Evolutionary conservation across 2,329 filamentous ascomycete species (phyloP), one percentile per base, ranked within the genome.

Genomic region (Aspergillus fijiensis): DNA sequence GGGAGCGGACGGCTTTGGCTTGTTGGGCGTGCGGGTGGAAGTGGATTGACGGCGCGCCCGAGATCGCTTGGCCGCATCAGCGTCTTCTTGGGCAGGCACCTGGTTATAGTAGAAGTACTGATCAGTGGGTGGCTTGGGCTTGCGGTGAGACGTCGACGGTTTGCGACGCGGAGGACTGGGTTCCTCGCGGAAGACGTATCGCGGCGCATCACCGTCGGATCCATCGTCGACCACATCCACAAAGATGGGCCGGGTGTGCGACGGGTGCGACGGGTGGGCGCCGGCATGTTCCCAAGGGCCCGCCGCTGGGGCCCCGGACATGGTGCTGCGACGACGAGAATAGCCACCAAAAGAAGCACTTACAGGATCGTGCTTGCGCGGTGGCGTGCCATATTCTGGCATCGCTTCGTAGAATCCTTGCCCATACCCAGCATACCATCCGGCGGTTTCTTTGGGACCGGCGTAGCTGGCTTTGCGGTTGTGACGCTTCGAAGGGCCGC

Each of bases 291-390:
- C 64, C 60, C 58, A 61, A 16, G 57, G 59, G 29, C 61, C 70
- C 57, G 39, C 39, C 39, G 68, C 64, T 60, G 68, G 65, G 63
- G 69, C 64, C 70, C 70, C 72, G 70, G 78, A 78, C 72, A 81
- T 80, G 70, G 82, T 81, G 71, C 77, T 77, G 67, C 72, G 77
- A 72, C 81, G 81, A 76, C 76, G 72, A 72, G 71, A 67, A 67
- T 71, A 70, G 65, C 70, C 75, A 73, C 76, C 75, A 72, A 72
- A 75, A 77, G 79, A 82, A 81, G 81, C 82, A 88, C 86, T 88
- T 87, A 88, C 86, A 87, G 85, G 83, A 77, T 87, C 84, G 76
- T 84, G 81, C 73, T 79, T 80, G 72, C 75, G 77, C 77, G 83
- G 79, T 77, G 79, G 77, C 63, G 81, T 74, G 79, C 80, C 74